These are phyloP conservation scores for Saturnispora quitensis DNA, from an alignment of 805 yeast genomes.

Conservation along the genomic window DNA sequence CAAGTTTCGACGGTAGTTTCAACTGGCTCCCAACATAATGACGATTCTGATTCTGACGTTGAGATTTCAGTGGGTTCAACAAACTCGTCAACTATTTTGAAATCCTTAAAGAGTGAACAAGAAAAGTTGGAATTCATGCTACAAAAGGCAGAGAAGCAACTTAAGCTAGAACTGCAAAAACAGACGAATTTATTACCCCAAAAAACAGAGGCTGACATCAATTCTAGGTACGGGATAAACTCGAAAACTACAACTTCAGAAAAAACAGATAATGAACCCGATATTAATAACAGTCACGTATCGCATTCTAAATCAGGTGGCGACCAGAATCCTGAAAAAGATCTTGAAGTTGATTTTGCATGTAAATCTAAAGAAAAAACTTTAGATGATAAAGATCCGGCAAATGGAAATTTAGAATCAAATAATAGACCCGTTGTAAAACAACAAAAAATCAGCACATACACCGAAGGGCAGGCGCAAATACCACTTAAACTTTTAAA, in stretches of 20 bases:
- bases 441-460: background rate
- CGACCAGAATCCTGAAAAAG: background rate
- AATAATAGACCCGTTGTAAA: background rate
- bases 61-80: background rate
- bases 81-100: background rate
- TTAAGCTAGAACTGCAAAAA: background rate
- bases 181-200: background rate
- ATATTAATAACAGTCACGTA: background rate
- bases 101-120: background rate
- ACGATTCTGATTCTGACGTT: background rate
- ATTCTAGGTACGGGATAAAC: background rate
- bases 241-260: background rate
- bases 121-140: background rate
- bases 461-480: background rate
- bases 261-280: background rate
- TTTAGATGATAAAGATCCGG: background rate
- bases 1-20: background rate
- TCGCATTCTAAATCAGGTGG: background rate
- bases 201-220: background rate
- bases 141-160: background rate
- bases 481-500: background rate
- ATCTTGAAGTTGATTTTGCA: background rate
- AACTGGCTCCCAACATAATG: background rate
- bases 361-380: background rate
- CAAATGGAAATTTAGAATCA: background rate